phyloP scores from a whole-genome alignment of 345 rosid genomes.

The Citrus cavaleriei region DNA sequence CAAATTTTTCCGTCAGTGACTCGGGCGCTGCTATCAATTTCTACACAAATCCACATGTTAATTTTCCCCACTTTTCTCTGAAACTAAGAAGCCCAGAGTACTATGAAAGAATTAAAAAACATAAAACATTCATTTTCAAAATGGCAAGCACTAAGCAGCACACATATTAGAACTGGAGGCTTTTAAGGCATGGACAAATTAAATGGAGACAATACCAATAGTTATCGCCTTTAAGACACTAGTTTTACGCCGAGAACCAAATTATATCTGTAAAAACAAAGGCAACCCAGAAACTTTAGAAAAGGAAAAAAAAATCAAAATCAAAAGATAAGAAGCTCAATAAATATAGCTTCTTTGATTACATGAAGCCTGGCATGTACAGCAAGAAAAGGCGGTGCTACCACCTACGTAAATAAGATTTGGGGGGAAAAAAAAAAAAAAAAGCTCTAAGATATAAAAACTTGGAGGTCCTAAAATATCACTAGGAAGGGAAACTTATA shows the following conservation, averaged over 20 bases:
- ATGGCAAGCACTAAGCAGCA: neutral
- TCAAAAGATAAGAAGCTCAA: slow-evolving; percentile 9
- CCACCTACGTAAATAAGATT: slow-evolving; percentile 13
- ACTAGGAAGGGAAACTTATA: slow-evolving; percentile 21
- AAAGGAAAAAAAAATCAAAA: no score
- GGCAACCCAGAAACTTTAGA: neutral
- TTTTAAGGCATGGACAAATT: neutral
- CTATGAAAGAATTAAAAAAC: neutral
- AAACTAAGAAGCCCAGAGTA: neutral
- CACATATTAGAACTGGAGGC: neutral
- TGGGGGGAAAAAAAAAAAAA: neutral
- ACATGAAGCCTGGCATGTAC: slow-evolving; percentile 27
- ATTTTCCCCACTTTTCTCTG: neutral
- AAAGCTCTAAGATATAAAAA: neutral
- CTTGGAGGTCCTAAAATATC: slow-evolving; percentile 8
- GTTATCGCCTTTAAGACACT: neutral
- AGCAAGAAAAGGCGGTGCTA: slow-evolving; percentile 14
- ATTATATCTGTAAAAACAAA: neutral
- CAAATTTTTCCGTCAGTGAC: neutral
- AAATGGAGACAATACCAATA: neutral
- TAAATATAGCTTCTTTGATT: slow-evolving; percentile 22
- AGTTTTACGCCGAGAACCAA: neutral
- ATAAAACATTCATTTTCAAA: neutral
- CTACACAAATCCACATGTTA: no score
- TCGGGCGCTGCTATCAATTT: neutral